These are phyloP conservation scores for Mucor racemosus DNA, from an alignment of 371 early-diverging fungal species.

Conservation along the genomic window DNA sequence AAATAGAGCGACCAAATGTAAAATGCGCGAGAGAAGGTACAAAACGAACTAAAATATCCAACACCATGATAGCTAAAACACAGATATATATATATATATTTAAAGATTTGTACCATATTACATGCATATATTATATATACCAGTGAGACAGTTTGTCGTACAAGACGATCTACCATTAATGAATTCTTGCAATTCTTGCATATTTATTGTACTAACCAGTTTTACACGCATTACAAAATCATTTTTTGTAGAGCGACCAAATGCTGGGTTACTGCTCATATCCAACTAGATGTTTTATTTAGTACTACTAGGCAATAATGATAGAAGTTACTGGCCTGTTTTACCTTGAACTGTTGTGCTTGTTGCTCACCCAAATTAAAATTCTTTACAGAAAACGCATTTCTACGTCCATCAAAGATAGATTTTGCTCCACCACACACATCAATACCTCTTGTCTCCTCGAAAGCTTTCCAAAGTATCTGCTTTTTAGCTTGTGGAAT, in stretches of 20 bases:
- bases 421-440: conserved; percentile 38
- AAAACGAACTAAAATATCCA: conserved; percentile 86
- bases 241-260: conserved; percentile 32
- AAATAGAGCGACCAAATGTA: conserved; percentile 89
- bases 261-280: conserved; percentile 18
- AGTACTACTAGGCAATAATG: not conserved
- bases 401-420: conserved; percentile 59
- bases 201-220: conserved; percentile 60
- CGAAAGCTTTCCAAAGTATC: conserved; percentile 50
- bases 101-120: not conserved
- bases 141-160: conserved; percentile 52
- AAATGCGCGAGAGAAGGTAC: conserved; percentile 72
- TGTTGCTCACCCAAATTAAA: conserved; percentile 44
- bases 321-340: not conserved
- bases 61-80: conserved; percentile 68
- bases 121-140: conserved; percentile 17
- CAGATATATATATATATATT: not conserved
- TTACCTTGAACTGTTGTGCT: conserved; percentile 53
- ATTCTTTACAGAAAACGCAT: conserved; percentile 43
- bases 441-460: conserved; percentile 31
- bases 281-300: conserved; percentile 42
- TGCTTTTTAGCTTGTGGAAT: conserved; percentile 46
- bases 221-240: conserved; percentile 61
- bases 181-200: conserved; percentile 60
- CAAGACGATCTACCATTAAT: conserved; percentile 45